phyloP scores from a whole-genome alignment of 768 basidiomycete genomes.

The Lyophyllum atratum region DNA sequence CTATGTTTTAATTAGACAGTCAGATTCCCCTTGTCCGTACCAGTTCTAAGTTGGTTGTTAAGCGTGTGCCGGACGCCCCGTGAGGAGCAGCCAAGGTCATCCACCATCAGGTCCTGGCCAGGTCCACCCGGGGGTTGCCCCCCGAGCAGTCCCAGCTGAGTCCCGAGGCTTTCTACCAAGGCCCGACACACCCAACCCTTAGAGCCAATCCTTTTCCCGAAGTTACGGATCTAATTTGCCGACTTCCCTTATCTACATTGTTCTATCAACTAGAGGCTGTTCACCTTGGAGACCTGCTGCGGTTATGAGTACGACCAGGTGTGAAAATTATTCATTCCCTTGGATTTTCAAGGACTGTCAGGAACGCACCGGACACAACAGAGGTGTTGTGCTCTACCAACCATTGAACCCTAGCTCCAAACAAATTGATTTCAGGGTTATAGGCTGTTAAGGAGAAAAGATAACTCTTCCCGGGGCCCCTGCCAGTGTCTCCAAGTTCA shows the following conservation, averaged over 20 bases:
- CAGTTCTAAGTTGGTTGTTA: no score
- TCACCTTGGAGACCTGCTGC: constrained; percentile 71
- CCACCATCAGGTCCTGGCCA: constrained; percentile 32
- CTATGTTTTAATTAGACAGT: no score
- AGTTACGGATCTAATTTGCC: no score
- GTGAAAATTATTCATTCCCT: no score
- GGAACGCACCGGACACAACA: constrained; percentile 73
- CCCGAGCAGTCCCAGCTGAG: constrained; percentile 32
- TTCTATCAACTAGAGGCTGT: no score
- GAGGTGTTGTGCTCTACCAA: constrained; percentile 71
- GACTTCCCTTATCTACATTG: no score
- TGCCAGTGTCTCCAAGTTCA: constrained; percentile 49
- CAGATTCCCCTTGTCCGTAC: no score
- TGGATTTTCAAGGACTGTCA: constrained; percentile 53
- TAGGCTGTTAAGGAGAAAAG: constrained; percentile 51
- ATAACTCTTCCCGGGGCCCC: constrained; percentile 77
- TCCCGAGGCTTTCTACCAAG: constrained; percentile 33
- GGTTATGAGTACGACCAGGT: constrained; percentile 73
- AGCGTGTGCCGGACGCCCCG: no score
- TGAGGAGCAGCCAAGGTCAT: no score
- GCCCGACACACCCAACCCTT: constrained; percentile 24
- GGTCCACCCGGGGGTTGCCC: constrained; percentile 31
- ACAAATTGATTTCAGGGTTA: constrained; percentile 44
- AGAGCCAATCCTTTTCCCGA: no score
- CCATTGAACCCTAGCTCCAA: constrained; percentile 74